phyloP scores from a whole-genome alignment of 1,139 yeast species.

The Blastobotrys indianensis region DNA sequence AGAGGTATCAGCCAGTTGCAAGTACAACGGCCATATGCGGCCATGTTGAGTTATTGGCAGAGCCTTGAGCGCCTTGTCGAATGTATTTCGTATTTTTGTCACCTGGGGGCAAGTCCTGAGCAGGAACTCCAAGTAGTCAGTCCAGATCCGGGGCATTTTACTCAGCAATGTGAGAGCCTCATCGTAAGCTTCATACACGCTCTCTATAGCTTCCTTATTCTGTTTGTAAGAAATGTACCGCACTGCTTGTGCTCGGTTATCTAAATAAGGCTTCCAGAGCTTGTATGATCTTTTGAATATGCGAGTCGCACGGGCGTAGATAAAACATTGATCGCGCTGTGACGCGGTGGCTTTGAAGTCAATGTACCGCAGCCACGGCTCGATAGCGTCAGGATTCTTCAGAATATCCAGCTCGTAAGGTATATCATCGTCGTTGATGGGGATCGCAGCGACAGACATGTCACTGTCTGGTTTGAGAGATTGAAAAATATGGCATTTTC shows the following conservation, averaged over 20 bases:
- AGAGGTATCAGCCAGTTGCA: conserved; percentile 44
- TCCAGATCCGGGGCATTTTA: conserved; percentile 53
- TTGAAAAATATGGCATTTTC: background rate
- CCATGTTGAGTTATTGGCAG: conserved; percentile 51
- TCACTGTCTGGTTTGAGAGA: background rate
- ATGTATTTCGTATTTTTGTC: conserved; percentile 42
- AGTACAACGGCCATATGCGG: conserved; percentile 54
- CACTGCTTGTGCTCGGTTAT: conserved; percentile 36
- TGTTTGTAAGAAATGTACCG: conserved; percentile 25
- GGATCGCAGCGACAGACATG: conserved; percentile 3
- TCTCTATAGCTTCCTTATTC: conserved; percentile 30
- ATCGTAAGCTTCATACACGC: conserved; percentile 43
- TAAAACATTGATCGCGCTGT: conserved; percentile 37
- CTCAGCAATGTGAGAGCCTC: conserved; percentile 42
- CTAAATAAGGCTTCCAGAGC: conserved; percentile 53
- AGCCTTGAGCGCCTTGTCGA: conserved; percentile 48
- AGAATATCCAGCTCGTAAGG: conserved; percentile 45
- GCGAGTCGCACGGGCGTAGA: conserved; percentile 50
- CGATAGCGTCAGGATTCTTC: conserved; percentile 40
- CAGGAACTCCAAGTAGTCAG: conserved; percentile 46
- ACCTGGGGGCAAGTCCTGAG: conserved; percentile 36
- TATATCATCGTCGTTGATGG: conserved; percentile 33
- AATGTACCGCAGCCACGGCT: conserved; percentile 52
- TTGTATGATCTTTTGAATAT: conserved; percentile 46
- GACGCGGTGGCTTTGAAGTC: conserved; percentile 36